Percentiles rank a stretch among this genome's conserved stretches.
Conservation (phyloP, 169 alveolate genomes). For the Eimeria maxima region DNA sequence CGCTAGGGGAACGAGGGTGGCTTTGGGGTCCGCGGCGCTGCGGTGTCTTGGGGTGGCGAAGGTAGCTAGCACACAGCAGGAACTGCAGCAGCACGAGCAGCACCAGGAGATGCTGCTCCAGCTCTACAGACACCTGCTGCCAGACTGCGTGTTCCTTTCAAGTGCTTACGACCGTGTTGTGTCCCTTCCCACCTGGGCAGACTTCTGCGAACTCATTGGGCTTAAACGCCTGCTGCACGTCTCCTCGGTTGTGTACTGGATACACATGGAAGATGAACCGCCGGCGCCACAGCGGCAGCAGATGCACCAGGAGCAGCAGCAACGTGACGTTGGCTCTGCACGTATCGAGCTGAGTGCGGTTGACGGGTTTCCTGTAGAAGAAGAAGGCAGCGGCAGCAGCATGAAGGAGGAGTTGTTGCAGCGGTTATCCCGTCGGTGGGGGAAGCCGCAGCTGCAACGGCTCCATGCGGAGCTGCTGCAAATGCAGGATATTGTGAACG, state of each 20-base stretch:
- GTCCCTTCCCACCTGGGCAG: constrained; percentile 43
- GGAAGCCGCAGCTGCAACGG: neutral
- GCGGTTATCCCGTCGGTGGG: constrained; percentile 59
- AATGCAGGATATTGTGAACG: neutral
- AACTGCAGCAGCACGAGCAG: constrained; percentile 30
- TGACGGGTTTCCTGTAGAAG: neutral
- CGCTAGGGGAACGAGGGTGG: neutral
- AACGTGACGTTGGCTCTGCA: neutral
- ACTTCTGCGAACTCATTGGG: neutral
- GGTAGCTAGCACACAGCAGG: neutral
- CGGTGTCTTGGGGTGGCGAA: constrained; percentile 2
- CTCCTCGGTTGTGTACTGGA: neutral
- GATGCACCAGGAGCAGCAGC: constrained; percentile 13
- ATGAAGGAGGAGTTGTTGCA: constrained; percentile 5
- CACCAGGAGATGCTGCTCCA: constrained; percentile 17
- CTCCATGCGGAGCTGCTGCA: constrained; percentile 18
- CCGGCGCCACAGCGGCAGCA: constrained; percentile 6
- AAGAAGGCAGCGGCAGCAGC: neutral
- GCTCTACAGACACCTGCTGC: constrained; percentile 68
- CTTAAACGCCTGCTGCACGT: constrained; percentile 54
- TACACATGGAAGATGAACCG: neutral
- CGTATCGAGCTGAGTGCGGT: neutral
- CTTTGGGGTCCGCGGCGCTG: constrained; percentile 15
- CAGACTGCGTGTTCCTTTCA: constrained; percentile 12
- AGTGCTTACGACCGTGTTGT: neutral